Evolutionary conservation across 2,329 filamentous ascomycete species (phyloP), one percentile per base, ranked within the genome.

Genomic region (Epichloe gansuensis): DNA sequence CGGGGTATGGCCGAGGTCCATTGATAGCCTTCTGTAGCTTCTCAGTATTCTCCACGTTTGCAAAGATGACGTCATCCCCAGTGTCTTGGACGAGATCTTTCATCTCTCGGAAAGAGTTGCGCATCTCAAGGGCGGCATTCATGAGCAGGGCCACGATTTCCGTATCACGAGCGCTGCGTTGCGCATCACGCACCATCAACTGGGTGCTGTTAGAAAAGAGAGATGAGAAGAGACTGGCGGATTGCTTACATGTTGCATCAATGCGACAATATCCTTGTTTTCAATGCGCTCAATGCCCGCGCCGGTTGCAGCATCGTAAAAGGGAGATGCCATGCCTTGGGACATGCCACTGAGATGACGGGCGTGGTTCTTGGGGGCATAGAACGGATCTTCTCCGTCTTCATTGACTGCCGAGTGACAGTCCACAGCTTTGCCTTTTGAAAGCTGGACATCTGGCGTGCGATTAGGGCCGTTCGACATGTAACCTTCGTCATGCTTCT

Each of bases 131-230:
- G 4, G 93, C 91, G 51, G 89, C 90, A 54, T 91, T 85, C 55
- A 98, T 93, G 35, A 98, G 80, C 0, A 93, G 91, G 46, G 96
- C 88, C 17, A 98, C 74, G 51, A 98, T 96, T 68, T 98, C 93
- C 0, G 93, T 97, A 62, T 98, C 93, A 44, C 93, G 81, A 45
- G 93, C 93, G 68, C 93, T 97, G 54, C 93, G 84, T 70, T 97
- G 91, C 41, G 91, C 93, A 70, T 98, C 93, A 38, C 93, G 85
- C 56, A 97, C 93, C 65, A 94, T 97, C 56, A 98, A 82, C 79
- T 84, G 51, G 38, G 50, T 54, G 41, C 8, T 42, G 53, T 70
- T 60, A 69, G 63, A 45, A 51, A 42, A 41, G 39, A 23, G 36
- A 4, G 23, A 23, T 3, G 31, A 38, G n/a, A 12, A 21, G 21